Evolutionary conservation across 345 rosid genomes (phyloP), one percentile per base, ranked within the genome.

Genomic region (Linum lewisii): DNA sequence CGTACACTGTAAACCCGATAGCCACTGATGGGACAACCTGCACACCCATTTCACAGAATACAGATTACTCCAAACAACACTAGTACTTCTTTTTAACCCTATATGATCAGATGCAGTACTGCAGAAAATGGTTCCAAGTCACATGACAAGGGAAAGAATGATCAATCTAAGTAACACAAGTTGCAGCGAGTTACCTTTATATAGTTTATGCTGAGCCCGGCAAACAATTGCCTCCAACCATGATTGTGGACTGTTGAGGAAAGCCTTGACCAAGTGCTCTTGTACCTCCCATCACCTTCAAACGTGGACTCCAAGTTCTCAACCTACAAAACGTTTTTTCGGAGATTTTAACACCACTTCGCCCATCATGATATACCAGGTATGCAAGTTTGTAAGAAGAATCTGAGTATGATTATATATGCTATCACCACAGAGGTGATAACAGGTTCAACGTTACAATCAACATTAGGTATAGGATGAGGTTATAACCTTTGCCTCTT

Each of bases 1-100:
- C 97, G 55, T 93, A 93, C 16, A 82, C 94, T 0, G 97, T 69
- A 78, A 93, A 93, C 63, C 99, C 99, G 65, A 89, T 82, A 0
- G 99, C 99, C 57, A 92, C 98, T 1, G 97, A 92, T 38, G 95
- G 97, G 64, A 92, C 97, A 71, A 92, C 86, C 98, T 92, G 71
- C 32, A 26, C 32, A 26, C 2, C 32, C 32, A 26, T 26, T 26
- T 26, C 32, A 26, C 6, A 26, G 32, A 26, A 26, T 26, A 26
- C 32, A 26, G 32, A 26, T 26, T 26, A 26, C 3, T 26, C 32
- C 63, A 57, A 66, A 63, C 18, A 38, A 29, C 50, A 42, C 22
- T 18, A 24, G 24, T n/a, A 58, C 29, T 62, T 47, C 34, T 14
- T 6, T 3, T 58, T 38, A 62, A 57, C 11, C 8, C 21, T 6